Base-by-base conservation (phyloP, 2,329 filamentous ascomycete genomes). In the Fusarium sp. region DNA sequence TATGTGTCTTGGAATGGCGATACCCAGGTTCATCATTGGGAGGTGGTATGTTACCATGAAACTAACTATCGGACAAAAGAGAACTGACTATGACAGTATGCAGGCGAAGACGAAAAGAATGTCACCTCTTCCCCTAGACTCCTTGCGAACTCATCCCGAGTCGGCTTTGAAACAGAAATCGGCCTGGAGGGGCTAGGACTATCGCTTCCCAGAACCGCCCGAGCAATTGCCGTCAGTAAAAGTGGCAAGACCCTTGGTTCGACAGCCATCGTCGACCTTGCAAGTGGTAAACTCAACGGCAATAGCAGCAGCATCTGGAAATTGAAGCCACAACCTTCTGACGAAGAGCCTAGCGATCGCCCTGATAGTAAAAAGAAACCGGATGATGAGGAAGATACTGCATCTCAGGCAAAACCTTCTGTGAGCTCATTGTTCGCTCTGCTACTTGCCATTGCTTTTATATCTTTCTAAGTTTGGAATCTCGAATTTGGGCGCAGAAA, bases 1-100 rank as follows among this genome's bases (percentile, higher is more conserved):
- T 77, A 68, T 38, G 63, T 77, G 15, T 77, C 75, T 5, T 77
- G 73, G 75, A 77, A 77, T 24, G 75, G 75, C 1, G 74, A 75
- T 29, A 77, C 73, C 3, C 71, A 73, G 34, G 55, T 74, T 45
- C 58, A 66, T 12, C 59, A 46, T 22, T 76, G 74, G 74, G 66
- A 74, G 30, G 63, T 76, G 52, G 72, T 76, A 59, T 20, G 73
- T 66, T 22, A 12, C 7, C 6, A 22, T 27, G 38, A 11, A 30
- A 24, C 6, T 38, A n/a, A 8, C 18, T 43, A 15, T 43, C 32
- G 22, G 25, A 12, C 24, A 40, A 25, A 42, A 22, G 14, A 25
- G 18, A 30, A n/a, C 56, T 67, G 32, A 67, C 42, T 51, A 25
- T 51, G 22, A 12, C 14, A 74, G 72, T 74, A 71, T 27, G 67